A percentile compares a stretch with the other conserved stretches of the same genome.
phyloP scores from a whole-genome alignment of 1,284 basidiomycete species.

The Fomitiporia mediterranea region DNA sequence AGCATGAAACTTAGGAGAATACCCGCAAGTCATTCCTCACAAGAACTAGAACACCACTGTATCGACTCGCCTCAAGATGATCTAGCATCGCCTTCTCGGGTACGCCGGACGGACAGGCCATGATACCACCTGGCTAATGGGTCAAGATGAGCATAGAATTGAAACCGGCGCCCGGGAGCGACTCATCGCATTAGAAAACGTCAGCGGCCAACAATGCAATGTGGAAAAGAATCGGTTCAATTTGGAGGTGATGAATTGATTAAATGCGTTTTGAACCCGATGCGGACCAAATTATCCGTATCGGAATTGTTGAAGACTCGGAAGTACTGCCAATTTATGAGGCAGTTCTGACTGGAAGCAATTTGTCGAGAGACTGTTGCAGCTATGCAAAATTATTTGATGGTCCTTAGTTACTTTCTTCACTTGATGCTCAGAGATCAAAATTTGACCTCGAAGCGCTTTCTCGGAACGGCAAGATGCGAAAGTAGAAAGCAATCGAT shows the following conservation, averaged over 20 bases:
- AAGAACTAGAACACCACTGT: neutral
- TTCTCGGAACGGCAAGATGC: neutral
- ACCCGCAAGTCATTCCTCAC: conserved; percentile 2
- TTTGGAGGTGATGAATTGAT: neutral
- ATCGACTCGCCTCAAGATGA: neutral
- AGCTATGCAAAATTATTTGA: neutral
- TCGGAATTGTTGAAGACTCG: neutral
- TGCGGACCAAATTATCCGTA: neutral
- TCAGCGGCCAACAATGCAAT: too few species aligned
- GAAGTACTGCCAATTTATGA: too few species aligned
- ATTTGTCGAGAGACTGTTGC: neutral
- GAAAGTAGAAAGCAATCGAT: neutral
- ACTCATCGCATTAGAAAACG: neutral
- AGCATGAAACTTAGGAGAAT: conserved; percentile 13
- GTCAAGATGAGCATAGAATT: neutral
- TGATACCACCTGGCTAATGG: neutral
- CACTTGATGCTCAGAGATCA: neutral
- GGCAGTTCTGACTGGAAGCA: neutral
- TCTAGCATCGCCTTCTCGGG: neutral
- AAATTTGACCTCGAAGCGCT: neutral
- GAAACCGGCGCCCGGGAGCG: neutral
- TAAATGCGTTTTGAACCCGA: neutral
- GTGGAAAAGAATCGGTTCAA: too few species aligned
- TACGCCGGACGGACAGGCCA: neutral
- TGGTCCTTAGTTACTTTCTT: neutral